Evolutionary conservation across 306 rosid genomes (phyloP), one percentile per base, ranked within the genome.

Genomic region (Pyrus betulifolia): DNA sequence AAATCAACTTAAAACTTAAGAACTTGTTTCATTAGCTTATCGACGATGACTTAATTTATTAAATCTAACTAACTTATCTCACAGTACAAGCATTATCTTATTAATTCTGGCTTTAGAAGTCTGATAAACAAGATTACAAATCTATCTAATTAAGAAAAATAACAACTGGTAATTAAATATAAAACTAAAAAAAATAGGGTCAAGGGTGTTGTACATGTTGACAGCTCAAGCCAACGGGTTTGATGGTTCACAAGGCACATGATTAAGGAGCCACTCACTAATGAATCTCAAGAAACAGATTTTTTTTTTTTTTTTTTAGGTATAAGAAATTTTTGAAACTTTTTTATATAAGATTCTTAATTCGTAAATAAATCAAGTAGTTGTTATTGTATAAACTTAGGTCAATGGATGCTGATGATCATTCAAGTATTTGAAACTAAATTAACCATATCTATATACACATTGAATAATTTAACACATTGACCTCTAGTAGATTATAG

Each of bases 141-240:
- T 81, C 67, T 30, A 31, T 12, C 27, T 30, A 30, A 18, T 8
- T 57, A 57, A 70, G 58, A 59, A 67, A 51, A 21, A 30, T 28
- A 63, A 63, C 75, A 76, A 71, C 55, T 30, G 40, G 64, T 54
- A 68, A 74, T 21, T 22, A 22, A 74, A 14, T 13, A 63, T 13
- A 18, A 31, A 67, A 67, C 45, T 6, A 6, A 35, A 62, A 62
- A 22, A 52, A 45, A 11, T 44, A 38, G 8, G n/a, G 54, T 72
- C 58, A 45, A 44, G 74, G 64, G 18, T 71, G 38, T 25, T 27
- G 33, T 23, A 17, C 44, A 63, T 63, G 69, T 72, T 64, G 62
- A 81, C 85, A 86, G 74, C 82, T 72, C 65, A 72, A 46, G 58
- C 74, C 40, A 67, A 74, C 44, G 40, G 27, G 71, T 38, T 74